Evolutionary conservation across 345 rosid genomes (phyloP), one percentile per base, ranked within the genome.

Genomic region (Salix caprea): DNA sequence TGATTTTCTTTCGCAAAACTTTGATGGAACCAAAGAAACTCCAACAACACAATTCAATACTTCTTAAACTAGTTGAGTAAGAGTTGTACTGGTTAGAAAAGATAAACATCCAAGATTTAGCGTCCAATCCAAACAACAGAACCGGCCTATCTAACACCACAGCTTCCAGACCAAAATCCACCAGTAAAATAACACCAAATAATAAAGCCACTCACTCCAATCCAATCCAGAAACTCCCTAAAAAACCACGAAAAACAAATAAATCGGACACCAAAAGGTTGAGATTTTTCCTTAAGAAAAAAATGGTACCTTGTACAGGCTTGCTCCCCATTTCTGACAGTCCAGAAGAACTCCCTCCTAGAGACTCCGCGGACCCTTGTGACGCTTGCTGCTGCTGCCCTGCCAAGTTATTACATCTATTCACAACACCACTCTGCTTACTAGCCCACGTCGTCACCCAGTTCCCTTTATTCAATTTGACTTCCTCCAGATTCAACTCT

Each of bases 241-340:
- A 65, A 34, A 64, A 44, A 6, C 19, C 19, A 16, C 46, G 69
- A 52, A 36, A 58, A 8, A 19, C 5, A 21, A 19, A n/a, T 7
- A 68, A 16, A 39, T 42, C 9, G 5, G 7, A 14, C 19, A 68
- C 15, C 19, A 28, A 23, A 58, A 21, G 21, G 64, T 58, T 58
- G 28, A 23, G 24, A n/a, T n/a, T n/a, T 58, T 23, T 24, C 0
- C 2, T 5, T 36, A 7, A n/a, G 2, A 32, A 32, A 62, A 54
- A 66, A 56, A 36, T 0, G 66, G 54, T 56, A 91, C 94, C 92
- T 89, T 89, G 96, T 75, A 77, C 81, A 23, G 86, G 67, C 82
- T 82, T 91, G 69, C 85, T 85, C 65, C 91, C 98, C 23, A 84
- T 32, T 78, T 93, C 98, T 3, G 97, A 88, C 65, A 85, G 40